Evolutionary conservation across 371 early-diverging fungal genomes (phyloP).

Genomic region (Haplosporangium sp.): DNA sequence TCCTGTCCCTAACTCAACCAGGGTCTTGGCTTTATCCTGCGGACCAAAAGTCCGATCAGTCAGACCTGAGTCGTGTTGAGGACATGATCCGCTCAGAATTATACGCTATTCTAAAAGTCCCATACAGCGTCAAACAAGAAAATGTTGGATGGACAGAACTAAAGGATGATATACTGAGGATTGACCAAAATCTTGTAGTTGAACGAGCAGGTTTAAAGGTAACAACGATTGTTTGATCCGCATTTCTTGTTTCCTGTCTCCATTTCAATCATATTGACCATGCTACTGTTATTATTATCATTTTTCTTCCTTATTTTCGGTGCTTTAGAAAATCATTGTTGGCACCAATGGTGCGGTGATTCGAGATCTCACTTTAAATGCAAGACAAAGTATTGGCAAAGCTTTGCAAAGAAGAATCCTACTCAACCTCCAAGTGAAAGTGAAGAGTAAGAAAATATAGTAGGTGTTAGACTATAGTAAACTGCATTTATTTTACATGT

Average conservation of each 20-base stretch:
- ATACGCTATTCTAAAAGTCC: conserved; percentile 72
- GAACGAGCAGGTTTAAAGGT: conserved; percentile 52
- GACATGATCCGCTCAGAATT: conserved; percentile 81
- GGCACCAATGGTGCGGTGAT: conserved; percentile 65
- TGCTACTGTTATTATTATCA: neutral
- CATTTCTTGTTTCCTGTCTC: neutral
- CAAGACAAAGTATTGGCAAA: conserved; percentile 57
- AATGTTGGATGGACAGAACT: conserved; percentile 78
- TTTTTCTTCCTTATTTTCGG: neutral
- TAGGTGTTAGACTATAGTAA: neutral
- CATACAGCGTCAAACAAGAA: conserved; percentile 73
- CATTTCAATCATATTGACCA: neutral
- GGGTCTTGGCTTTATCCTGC: conserved; percentile 74
- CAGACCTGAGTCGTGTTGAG: conserved; percentile 75
- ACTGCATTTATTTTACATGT: conserved; percentile 63
- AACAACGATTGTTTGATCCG: neutral
- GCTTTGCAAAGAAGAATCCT: conserved; percentile 62
- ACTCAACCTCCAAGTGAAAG: conserved; percentile 68
- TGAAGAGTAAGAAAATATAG: conserved; percentile 24
- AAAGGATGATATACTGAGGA: conserved; percentile 60
- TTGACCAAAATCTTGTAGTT: conserved; percentile 65
- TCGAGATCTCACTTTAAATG: conserved; percentile 60
- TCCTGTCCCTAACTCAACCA: conserved; percentile 62
- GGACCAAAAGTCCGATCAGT: conserved; percentile 70
- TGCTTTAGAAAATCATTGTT: conserved; percentile 63